Conservation (phyloP, 495 filamentous ascomycete species). For the Jackrogersella minutella region DNA sequence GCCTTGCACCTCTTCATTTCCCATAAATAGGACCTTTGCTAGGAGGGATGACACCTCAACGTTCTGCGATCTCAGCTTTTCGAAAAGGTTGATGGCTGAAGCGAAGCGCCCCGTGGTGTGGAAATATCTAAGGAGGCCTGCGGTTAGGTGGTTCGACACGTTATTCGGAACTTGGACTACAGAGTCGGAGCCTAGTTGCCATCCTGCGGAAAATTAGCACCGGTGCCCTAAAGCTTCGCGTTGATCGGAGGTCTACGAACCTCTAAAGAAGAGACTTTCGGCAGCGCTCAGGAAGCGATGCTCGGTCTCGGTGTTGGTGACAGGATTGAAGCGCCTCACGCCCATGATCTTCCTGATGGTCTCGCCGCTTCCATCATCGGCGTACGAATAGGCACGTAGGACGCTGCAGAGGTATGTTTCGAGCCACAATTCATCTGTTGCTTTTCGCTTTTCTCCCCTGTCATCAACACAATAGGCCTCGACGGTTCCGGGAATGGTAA, state of each 20-base stretch:
- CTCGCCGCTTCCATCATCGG: conserved; percentile 91
- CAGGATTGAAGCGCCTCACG: conserved; percentile 93
- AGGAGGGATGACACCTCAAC: conserved; percentile 93
- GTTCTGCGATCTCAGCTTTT: conserved; percentile 90
- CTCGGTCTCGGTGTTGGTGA: conserved; percentile 95
- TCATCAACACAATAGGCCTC: conserved; percentile 98
- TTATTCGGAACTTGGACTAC: conserved; percentile 97
- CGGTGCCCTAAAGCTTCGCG: neutral
- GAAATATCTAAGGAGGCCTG: conserved; percentile 94
- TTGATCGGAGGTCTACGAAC: conserved; percentile 53
- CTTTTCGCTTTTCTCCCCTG: conserved; percentile 88
- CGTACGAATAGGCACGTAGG: conserved; percentile 91
- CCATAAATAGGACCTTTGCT: conserved; percentile 86
- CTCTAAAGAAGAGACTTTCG: conserved; percentile 92
- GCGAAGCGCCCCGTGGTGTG: conserved; percentile 93
- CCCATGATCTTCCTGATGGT: conserved; percentile 93
- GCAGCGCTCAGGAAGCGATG: conserved; percentile 96
- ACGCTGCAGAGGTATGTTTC: conserved; percentile 97
- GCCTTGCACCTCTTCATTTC: conserved; percentile 95
- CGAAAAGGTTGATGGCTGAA: conserved; percentile 96
- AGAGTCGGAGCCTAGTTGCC: conserved; percentile 95
- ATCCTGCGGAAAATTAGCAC: conserved; percentile 62
- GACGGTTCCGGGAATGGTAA: conserved; percentile 92
- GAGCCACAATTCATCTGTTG: conserved; percentile 92
- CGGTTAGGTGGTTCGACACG: conserved; percentile 93